A percentile compares a stretch with the other conserved stretches of the same genome.
Evolutionary conservation across 768 basidiomycete species (phyloP).

Genomic region (Psilocybe cubensis): DNA sequence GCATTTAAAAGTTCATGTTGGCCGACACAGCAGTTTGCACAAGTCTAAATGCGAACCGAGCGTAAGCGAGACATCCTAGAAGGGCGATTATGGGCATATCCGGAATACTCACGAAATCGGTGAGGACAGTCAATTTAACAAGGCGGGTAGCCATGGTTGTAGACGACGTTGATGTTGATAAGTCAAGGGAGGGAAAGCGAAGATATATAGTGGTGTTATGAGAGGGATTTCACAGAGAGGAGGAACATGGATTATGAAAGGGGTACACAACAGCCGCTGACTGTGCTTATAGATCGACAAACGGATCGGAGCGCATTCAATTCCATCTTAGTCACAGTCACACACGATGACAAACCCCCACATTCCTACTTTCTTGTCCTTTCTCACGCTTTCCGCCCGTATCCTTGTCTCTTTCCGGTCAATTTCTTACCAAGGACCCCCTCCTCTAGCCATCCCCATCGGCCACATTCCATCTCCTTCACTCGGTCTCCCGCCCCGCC

Average conservation of each 20-base stretch:
- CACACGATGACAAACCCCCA: conserved; percentile 20
- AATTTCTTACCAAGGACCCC: too few species aligned
- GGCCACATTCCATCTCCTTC: too few species aligned
- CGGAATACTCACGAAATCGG: conserved; percentile 46
- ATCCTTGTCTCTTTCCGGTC: too few species aligned
- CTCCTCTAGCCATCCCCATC: too few species aligned
- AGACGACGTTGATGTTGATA: background rate
- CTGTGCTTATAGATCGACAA: conserved; percentile 27
- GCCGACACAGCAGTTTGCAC: conserved; percentile 55
- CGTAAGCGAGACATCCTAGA: background rate
- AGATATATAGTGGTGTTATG: conserved; percentile 25
- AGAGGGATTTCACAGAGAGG: conserved; percentile 27
- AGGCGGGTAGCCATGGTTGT: conserved; percentile 41
- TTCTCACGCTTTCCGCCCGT: background rate
- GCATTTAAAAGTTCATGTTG: conserved; percentile 57
- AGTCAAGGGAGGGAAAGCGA: background rate
- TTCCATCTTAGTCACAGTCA: conserved; percentile 15
- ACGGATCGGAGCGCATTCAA: conserved; percentile 14
- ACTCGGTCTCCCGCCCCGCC: too few species aligned
- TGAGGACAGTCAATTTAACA: conserved; percentile 52
- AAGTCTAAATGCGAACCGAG: conserved; percentile 36
- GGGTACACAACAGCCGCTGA: conserved; percentile 27
- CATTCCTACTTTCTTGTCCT: conserved; percentile 10
- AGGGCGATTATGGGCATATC: background rate
- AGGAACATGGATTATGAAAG: conserved; percentile 30